A percentile compares a stretch with the other conserved stretches of the same genome.
Conservation (phyloP, 192 early-diverging fungal genomes). For the Coemansia interrupta region DNA sequence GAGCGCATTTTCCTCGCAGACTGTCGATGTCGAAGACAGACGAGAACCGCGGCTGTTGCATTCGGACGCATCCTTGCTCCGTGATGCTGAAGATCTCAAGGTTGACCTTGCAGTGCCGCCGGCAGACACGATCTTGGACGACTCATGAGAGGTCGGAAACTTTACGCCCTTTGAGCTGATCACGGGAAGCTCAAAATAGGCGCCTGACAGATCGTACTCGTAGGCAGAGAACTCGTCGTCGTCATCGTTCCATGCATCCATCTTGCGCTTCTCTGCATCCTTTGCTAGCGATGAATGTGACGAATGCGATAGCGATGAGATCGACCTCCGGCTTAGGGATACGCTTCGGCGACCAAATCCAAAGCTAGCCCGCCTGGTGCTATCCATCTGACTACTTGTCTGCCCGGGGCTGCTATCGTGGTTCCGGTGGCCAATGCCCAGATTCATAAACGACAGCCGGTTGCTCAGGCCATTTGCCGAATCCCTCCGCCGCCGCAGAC, state of each 20-base stretch:
- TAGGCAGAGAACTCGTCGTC: slow-evolving; percentile 37
- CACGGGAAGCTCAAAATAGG: slow-evolving; percentile 35
- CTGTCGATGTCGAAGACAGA: slow-evolving; percentile 45
- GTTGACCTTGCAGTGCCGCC: background rate
- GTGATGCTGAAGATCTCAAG: too few species aligned
- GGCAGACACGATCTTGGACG: background rate
- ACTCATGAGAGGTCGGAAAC: background rate
- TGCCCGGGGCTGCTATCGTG: slow-evolving; percentile 1
- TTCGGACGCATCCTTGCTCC: background rate
- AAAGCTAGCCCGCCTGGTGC: background rate
- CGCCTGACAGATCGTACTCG: slow-evolving; percentile 47
- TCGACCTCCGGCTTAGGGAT: slow-evolving; percentile 6
- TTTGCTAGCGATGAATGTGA: slow-evolving; percentile 21
- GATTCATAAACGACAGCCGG: slow-evolving; percentile 8
- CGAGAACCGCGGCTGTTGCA: slow-evolving; percentile 27
- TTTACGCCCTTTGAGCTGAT: background rate
- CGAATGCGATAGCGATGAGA: slow-evolving; percentile 16
- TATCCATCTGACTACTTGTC: slow-evolving; percentile 1
- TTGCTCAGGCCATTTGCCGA: background rate
- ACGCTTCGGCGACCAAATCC: slow-evolving; percentile 9
- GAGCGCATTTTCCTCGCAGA: slow-evolving; percentile 31
- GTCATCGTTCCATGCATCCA: slow-evolving; percentile 49
- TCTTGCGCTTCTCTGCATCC: slow-evolving; percentile 30
- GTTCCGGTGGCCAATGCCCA: slow-evolving; percentile 6
- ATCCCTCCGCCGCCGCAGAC: slow-evolving; percentile 21